A percentile compares a stretch with the other conserved stretches of the same genome.
phyloP scores from a whole-genome alignment of 1,284 basidiomycete species.

The Phaffia rhodozyma region DNA sequence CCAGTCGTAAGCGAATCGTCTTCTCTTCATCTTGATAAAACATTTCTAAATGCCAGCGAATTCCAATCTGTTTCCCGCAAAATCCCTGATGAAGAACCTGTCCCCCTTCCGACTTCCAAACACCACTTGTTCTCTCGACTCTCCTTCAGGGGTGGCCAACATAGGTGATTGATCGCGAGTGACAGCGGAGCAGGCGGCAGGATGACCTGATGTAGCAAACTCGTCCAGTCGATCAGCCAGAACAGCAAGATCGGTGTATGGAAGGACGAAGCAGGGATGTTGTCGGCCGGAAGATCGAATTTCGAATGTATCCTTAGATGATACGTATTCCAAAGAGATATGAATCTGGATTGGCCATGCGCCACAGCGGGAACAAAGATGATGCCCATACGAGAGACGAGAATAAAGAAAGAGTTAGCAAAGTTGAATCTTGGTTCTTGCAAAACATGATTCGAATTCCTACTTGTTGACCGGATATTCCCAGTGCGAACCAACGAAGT shows the following conservation, averaged over 20 bases:
- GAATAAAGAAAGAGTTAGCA: neutral
- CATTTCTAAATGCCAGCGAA: neutral
- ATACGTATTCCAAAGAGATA: conserved; percentile 9
- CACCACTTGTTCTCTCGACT: neutral
- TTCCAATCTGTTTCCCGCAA: conserved; percentile 10
- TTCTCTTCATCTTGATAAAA: neutral
- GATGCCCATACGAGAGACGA: neutral
- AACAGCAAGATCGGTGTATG: neutral
- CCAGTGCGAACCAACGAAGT: conserved; percentile 16
- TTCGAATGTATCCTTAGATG: neutral
- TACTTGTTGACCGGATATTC: conserved; percentile 7
- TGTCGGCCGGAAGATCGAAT: conserved; percentile 4
- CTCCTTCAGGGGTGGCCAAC: neutral
- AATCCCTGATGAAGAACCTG: conserved; percentile 14
- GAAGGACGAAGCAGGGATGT: conserved; percentile 15
- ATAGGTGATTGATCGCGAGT: neutral
- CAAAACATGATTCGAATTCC: neutral
- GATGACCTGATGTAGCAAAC: neutral
- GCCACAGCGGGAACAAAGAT: neutral
- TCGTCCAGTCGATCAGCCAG: neutral
- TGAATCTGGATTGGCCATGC: conserved; percentile 10
- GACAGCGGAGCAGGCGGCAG: neutral
- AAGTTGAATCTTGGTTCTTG: neutral
- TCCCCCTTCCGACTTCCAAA: conserved; percentile 5
- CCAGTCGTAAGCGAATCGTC: no score